Evolutionary conservation across 192 early-diverging fungal species (phyloP).

Genomic region (Obelidium mucronatum): DNA sequence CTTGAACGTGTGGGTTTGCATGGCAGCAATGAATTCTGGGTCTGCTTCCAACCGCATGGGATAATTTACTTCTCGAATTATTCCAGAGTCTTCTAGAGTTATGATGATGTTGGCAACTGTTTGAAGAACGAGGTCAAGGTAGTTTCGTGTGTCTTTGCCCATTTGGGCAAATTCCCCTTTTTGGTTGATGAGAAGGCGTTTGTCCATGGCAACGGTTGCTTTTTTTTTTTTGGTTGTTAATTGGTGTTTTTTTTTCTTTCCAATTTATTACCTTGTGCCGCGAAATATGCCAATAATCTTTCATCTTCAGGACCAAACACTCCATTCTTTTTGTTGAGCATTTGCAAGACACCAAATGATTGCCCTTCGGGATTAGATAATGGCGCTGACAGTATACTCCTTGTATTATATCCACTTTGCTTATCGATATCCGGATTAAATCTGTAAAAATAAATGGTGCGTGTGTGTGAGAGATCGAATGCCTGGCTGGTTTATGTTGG

Average conservation of each 20-base stretch:
- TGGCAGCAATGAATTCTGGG: background rate
- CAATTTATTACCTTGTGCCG: slow-evolving; percentile 29
- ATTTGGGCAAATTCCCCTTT: slow-evolving; percentile 2
- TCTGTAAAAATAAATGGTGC: background rate
- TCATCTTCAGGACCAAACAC: slow-evolving; percentile 12
- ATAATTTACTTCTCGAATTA: slow-evolving; percentile 14
- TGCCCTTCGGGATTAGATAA: background rate
- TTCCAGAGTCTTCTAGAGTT: background rate
- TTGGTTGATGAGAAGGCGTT: background rate
- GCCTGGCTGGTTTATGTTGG: too few relatives aligned
- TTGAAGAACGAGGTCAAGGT: background rate
- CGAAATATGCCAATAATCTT: slow-evolving; percentile 8
- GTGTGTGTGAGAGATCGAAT: background rate
- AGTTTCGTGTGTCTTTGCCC: background rate
- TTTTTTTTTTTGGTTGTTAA: background rate
- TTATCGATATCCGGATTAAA: slow-evolving; percentile 17
- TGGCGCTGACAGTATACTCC: slow-evolving; percentile 18
- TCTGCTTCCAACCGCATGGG: background rate
- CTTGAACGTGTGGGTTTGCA: background rate
- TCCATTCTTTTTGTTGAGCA: slow-evolving; percentile 28
- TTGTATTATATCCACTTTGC: slow-evolving; percentile 30
- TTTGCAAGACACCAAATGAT: slow-evolving; percentile 23
- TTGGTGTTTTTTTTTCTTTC: too few relatives aligned
- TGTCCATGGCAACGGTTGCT: slow-evolving; percentile 7
- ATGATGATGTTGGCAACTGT: slow-evolving; percentile 18